These are phyloP conservation scores for Penicillium freii DNA, from an alignment of 2,329 filamentous ascomycete species.

Conservation along the genomic window DNA sequence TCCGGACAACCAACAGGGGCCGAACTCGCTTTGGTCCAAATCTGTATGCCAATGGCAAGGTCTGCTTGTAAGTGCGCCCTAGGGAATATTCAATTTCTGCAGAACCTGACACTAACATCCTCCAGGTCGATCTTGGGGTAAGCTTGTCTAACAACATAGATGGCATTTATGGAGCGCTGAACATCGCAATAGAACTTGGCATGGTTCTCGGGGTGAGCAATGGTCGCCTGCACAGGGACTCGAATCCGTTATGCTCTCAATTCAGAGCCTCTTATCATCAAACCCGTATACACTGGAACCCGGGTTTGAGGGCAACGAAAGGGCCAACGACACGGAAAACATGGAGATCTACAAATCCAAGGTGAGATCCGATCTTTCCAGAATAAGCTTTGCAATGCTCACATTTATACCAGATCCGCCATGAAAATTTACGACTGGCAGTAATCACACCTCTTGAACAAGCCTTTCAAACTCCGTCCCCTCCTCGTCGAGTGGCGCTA, in stretches of 20 bases:
- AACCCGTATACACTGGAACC: conserved; percentile 97
- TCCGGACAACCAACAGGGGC: conserved; percentile 84
- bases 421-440: conserved; percentile 83
- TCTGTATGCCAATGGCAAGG: conserved; percentile 86
- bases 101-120: conserved; percentile 16
- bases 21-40: conserved; percentile 93
- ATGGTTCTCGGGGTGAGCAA: conserved; percentile 82
- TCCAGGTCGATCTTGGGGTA: conserved; percentile 81
- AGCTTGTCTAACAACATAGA: conserved; percentile 14
- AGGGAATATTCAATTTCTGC: neutral
- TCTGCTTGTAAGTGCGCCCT: conserved; percentile 70
- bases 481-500: neutral
- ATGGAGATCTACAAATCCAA: conserved; percentile 77
- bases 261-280: conserved; percentile 90
- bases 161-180: conserved; percentile 9
- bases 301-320: conserved; percentile 76
- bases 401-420: conserved; percentile 65
- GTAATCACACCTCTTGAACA: conserved; percentile 83
- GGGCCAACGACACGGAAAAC: conserved; percentile 64
- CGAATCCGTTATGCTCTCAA: conserved; percentile 90
- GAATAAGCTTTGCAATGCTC: neutral
- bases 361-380: conserved; percentile 48
- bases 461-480: conserved; percentile 52
- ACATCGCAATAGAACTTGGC: conserved; percentile 73
- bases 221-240: conserved; percentile 96